Evolutionary conservation across 345 rosid genomes (phyloP).

Genomic region (Hibiscus tridactylites): DNA sequence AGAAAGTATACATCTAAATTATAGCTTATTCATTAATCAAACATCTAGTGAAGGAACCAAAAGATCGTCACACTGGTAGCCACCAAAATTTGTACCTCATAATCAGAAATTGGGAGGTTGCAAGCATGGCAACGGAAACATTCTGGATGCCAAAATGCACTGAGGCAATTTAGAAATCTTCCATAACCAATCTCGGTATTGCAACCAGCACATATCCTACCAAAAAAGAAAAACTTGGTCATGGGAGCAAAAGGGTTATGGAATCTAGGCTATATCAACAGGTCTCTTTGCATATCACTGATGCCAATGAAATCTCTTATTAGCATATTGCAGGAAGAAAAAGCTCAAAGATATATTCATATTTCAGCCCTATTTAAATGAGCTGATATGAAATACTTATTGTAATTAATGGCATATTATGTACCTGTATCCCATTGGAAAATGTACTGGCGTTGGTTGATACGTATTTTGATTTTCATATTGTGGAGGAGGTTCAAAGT

Average conservation of each 20-base stretch:
- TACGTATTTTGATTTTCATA: slow-evolving; percentile 25
- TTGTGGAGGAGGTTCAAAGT: slow-evolving; percentile 40
- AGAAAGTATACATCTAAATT: slow-evolving; percentile 17
- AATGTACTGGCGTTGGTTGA: slow-evolving; percentile 35
- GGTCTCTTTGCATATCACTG: not conserved
- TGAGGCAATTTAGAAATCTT: slow-evolving; percentile 70
- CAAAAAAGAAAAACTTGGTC: slow-evolving; percentile 7
- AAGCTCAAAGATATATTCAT: not conserved
- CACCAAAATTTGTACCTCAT: slow-evolving; percentile 47
- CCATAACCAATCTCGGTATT: slow-evolving; percentile 83
- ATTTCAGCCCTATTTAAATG: not conserved
- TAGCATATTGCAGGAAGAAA: not conserved
- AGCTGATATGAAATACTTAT: not conserved
- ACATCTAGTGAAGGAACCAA: slow-evolving; percentile 2
- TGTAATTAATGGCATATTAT: slow-evolving; percentile 3
- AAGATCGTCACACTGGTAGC: slow-evolving; percentile 1
- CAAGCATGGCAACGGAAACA: slow-evolving; percentile 87
- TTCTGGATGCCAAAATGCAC: slow-evolving; percentile 87
- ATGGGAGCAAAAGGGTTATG: not conserved
- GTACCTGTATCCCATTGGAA: slow-evolving; percentile 72
- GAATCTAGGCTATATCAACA: not conserved
- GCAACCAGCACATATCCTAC: slow-evolving; percentile 95
- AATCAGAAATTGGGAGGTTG: slow-evolving; percentile 74
- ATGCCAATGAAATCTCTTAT: not conserved
- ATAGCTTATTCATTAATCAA: slow-evolving; percentile 8